Evolutionary conservation across 1,284 basidiomycete genomes (phyloP).

Genomic region (Cystobasidiaceae sp.): DNA sequence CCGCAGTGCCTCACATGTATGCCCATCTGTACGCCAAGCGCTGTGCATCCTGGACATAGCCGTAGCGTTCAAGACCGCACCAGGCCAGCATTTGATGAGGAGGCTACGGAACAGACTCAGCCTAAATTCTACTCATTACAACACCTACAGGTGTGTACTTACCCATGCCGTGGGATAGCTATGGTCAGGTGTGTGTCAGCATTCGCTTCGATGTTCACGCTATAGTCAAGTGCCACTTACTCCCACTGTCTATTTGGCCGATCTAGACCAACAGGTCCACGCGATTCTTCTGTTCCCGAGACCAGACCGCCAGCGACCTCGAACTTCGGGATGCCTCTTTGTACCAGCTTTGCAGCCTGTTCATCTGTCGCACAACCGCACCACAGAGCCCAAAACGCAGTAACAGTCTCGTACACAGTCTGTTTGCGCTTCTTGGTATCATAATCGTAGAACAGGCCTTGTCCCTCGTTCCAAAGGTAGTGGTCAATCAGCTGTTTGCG

Average conservation of each 20-base stretch:
- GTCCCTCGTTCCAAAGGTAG: conserved; percentile 92
- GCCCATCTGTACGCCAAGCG: conserved; percentile 91
- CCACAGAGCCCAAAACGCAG: conserved; percentile 94
- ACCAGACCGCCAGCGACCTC: conserved; percentile 94
- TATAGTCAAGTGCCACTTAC: conserved; percentile 19
- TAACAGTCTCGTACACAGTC: conserved; percentile 90
- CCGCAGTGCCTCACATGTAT: conserved; percentile 66
- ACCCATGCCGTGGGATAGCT: conserved; percentile 33
- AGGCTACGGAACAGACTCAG: conserved; percentile 60
- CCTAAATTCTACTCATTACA: background rate
- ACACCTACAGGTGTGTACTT: background rate
- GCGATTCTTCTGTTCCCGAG: conserved; percentile 91
- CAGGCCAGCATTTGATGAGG: conserved; percentile 96
- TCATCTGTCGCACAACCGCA: conserved; percentile 92
- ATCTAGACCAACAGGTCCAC: conserved; percentile 89
- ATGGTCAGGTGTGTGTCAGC: conserved; percentile 50
- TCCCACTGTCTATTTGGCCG: conserved; percentile 98
- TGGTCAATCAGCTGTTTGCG: conserved; percentile 81
- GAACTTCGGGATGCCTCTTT: conserved; percentile 83
- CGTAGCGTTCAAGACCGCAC: conserved; percentile 95
- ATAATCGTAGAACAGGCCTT: conserved; percentile 93
- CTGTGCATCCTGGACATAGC: conserved; percentile 87
- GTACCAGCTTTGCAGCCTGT: conserved; percentile 89
- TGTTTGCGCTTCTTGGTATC: conserved; percentile 86
- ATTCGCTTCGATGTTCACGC: background rate